Evolutionary conservation across 2,329 filamentous ascomycete species (phyloP), one percentile per base, ranked within the genome.

Genomic region (Fusarium verticillioides): DNA sequence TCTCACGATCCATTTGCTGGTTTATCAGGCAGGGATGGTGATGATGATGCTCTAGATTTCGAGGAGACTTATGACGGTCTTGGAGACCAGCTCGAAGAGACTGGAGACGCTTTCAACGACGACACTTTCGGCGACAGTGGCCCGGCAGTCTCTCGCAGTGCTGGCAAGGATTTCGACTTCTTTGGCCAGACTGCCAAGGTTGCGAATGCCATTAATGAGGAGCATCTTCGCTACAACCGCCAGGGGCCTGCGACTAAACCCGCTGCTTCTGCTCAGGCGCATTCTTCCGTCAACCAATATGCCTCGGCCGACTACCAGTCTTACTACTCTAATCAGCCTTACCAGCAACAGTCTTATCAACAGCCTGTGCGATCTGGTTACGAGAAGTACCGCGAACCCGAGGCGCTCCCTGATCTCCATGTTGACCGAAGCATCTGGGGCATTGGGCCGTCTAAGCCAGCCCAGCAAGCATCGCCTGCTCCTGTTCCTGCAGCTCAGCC

Each of bases 41-140:
- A 92, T 58, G 86, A 87, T 75, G 89, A 88, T 70, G 86, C 84
- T 30, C 81, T 87, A 78, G 93, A 98, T 78, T 99, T 98, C 77
- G 96, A 99, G 78, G 95, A 99, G 80, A 98, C 96, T 42, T 98
- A 98, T 81, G 96, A 99, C 82, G 96, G 96, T 23, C 87, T 99
- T 44, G 96, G 95, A 63, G 93, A 97, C 79, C 91, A 93, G 82
- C 91, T 99, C 40, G 92, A 97, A 78, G 96, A 99, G 81, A 92
- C 93, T 26, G 94, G 96, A 79, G 96, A 99, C 85, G 94, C 89
- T 57, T 94, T 98, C 87, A 99, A 99, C 82, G 94, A 98, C 78
- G 96, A 98, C 81, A 99, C 96, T 4, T 99, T 99, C 80, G 94
- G 85, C 46, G 82, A 80, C 18, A 80, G 79, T 36, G 79, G 77